Evolutionary conservation across 352 stramenopile species (phyloP).

Genomic region (Aphanomyces invadans): DNA sequence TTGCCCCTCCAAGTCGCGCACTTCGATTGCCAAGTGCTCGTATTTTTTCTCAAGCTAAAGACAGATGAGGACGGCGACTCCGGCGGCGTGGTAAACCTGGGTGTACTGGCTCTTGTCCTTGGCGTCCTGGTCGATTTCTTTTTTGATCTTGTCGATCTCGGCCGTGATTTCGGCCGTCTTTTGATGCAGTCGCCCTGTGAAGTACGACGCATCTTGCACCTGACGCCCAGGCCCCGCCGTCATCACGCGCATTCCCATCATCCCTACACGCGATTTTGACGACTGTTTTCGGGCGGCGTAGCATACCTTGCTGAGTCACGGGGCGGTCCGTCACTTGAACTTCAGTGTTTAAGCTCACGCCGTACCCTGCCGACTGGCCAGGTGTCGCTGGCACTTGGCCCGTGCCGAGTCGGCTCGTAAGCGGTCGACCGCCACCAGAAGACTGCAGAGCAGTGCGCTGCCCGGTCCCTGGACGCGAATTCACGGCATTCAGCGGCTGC

Average conservation of each 20-base stretch:
- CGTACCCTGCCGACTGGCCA: constrained; percentile 56
- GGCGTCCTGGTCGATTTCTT: constrained; percentile 78
- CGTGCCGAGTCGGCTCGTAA: constrained; percentile 51
- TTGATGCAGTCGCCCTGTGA: constrained; percentile 83
- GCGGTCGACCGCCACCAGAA: constrained; percentile 35
- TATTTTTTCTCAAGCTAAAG: constrained; percentile 57
- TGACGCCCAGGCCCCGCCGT: constrained; percentile 60
- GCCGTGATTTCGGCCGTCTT: constrained; percentile 82
- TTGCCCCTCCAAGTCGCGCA: constrained; percentile 84
- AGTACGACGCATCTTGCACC: constrained; percentile 86
- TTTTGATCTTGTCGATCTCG: constrained; percentile 74
- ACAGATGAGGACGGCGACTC: too few species aligned
- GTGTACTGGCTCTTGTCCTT: constrained; percentile 88
- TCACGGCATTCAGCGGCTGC: constrained; percentile 24
- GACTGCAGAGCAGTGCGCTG: constrained; percentile 39
- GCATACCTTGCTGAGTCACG: constrained; percentile 90
- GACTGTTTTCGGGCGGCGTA: too few species aligned
- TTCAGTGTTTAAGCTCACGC: constrained; percentile 83
- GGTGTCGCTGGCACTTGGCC: constrained; percentile 51
- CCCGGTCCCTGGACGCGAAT: constrained; percentile 45
- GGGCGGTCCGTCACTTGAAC: constrained; percentile 87
- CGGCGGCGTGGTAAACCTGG: constrained; percentile 24
- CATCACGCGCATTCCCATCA: constrained; percentile 80
- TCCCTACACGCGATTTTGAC: too few species aligned
- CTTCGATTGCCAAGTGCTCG: constrained; percentile 52